Evolutionary conservation across 768 basidiomycete species (phyloP).

Genomic region (Podaxis rugospora): DNA sequence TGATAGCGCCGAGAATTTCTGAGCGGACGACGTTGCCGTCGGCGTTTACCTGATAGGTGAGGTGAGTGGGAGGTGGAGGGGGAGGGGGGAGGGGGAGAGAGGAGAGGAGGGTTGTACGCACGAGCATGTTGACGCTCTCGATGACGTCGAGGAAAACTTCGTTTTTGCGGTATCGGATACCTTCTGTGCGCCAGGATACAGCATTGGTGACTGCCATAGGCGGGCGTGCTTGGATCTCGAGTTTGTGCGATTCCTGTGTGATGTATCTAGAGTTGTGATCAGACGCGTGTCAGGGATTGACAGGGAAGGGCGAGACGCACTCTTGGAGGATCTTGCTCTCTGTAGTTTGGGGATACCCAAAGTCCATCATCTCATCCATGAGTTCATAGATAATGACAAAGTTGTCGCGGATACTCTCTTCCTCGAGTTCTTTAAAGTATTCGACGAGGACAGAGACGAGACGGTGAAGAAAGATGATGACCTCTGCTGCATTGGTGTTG

Average conservation of each 20-base stretch:
- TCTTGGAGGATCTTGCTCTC: conserved; percentile 99
- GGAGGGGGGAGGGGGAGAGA: not conserved
- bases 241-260: conserved; percentile 97
- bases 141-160: conserved; percentile 99
- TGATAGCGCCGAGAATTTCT: conserved; percentile 65
- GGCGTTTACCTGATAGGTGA: conserved; percentile 73
- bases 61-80: not conserved
- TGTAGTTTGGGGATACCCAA: conserved; percentile 97
- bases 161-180: conserved; percentile 96
- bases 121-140: conserved; percentile 94
- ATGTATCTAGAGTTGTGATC: conserved; percentile 62
- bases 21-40: conserved; percentile 96
- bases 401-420: conserved; percentile 98
- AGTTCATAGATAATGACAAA: conserved; percentile 99
- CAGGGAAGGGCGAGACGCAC: conserved; percentile 35
- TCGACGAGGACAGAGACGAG: conserved; percentile 90
- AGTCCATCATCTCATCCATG: conserved; percentile 99
- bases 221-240: conserved; percentile 88
- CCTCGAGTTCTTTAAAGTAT: conserved; percentile 99
- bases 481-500: conserved; percentile 93
- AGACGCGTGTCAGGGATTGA: not conserved
- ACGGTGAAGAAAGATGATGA: conserved; percentile 94
- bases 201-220: conserved; percentile 98
- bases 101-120: conserved; percentile 31
- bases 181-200: conserved; percentile 97